phyloP scores from a whole-genome alignment of 345 rosid species.

The Erucastrum elatum region DNA sequence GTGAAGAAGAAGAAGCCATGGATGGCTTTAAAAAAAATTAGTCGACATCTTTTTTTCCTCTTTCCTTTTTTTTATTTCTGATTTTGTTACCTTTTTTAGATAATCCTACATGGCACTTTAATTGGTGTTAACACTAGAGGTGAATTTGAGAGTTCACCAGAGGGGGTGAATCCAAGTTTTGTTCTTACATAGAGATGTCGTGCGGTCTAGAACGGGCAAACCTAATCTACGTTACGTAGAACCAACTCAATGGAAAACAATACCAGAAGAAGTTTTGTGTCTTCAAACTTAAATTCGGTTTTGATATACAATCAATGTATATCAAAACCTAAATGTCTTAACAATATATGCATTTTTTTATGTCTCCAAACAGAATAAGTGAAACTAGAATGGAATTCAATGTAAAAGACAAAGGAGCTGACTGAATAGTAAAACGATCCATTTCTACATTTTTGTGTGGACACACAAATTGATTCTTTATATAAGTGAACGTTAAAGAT shows the following conservation, averaged over 20 bases:
- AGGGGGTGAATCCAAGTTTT: too few relatives aligned
- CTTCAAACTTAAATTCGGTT: not conserved
- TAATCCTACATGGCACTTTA: too few relatives aligned
- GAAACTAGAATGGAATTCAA: constrained; percentile 6
- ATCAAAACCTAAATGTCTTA: not conserved
- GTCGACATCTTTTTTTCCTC: too few relatives aligned
- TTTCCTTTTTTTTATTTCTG: too few relatives aligned
- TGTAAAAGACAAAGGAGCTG: not conserved
- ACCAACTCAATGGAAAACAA: not conserved
- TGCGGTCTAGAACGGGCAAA: not conserved
- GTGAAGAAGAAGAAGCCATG: too few relatives aligned
- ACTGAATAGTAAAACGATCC: not conserved
- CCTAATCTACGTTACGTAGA: not conserved
- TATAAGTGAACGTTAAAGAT: constrained; percentile 27
- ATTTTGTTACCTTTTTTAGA: too few relatives aligned
- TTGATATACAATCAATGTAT: not conserved
- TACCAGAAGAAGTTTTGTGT: not conserved
- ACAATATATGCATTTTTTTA: not conserved
- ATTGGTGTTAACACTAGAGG: too few relatives aligned
- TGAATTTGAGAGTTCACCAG: too few relatives aligned
- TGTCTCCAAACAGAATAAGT: not conserved
- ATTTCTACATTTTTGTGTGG: constrained; percentile 22
- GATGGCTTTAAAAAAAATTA: too few relatives aligned
- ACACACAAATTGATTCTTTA: constrained; percentile 13
- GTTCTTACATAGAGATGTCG: not conserved